phyloP scores from a whole-genome alignment of 2,329 filamentous ascomycete species.

The Penicillium janthinellum region DNA sequence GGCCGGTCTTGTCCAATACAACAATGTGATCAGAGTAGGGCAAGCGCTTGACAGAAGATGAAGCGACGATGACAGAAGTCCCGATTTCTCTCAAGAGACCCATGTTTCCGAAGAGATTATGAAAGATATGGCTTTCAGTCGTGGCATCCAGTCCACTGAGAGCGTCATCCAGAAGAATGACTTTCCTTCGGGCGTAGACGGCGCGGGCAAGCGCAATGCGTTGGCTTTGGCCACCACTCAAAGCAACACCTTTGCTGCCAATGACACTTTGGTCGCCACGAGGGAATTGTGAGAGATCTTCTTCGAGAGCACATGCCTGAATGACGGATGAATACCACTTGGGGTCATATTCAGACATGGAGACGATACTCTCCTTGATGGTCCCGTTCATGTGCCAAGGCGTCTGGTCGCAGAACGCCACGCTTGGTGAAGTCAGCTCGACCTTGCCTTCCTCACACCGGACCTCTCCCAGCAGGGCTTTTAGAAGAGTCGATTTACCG shows the following conservation, averaged over 20 bases:
- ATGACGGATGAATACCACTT: conserved; percentile 43
- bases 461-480: conserved; percentile 49
- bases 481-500: conserved; percentile 56
- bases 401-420: conserved; percentile 47
- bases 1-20: conserved; percentile 41
- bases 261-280: conserved; percentile 50
- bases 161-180: conserved; percentile 55
- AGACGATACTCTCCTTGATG: conserved; percentile 45
- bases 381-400: conserved; percentile 47
- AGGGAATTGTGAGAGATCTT: conserved; percentile 45
- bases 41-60: conserved; percentile 44
- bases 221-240: conserved; percentile 58
- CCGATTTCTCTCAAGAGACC: conserved; percentile 48
- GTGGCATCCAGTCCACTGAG: conserved; percentile 55
- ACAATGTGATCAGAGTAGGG: conserved; percentile 48
- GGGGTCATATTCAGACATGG: conserved; percentile 39
- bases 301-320: conserved; percentile 39
- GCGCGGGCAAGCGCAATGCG: conserved; percentile 57
- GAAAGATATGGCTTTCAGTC: conserved; percentile 53
- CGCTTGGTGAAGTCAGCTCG: conserved; percentile 32
- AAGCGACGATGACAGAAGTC: conserved; percentile 44
- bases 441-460: conserved; percentile 38
- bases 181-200: conserved; percentile 52
- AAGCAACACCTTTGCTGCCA: conserved; percentile 54
- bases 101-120: conserved; percentile 49